Base-by-base conservation (phyloP, 2,329 filamentous ascomycete species). In the Claviceps citrina region DNA sequence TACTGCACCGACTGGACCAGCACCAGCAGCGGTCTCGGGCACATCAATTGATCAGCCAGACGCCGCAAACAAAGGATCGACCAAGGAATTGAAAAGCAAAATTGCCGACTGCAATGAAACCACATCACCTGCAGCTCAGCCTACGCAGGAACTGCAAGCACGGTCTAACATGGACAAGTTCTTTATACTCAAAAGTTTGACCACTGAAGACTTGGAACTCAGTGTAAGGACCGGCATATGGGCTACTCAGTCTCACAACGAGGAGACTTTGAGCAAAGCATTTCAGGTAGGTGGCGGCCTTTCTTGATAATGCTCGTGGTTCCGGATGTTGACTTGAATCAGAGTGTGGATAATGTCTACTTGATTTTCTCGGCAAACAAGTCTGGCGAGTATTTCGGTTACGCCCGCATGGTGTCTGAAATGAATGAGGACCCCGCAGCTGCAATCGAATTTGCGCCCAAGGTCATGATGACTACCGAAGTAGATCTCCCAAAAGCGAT, bases 321-420 rank as follows among this genome's bases (percentile, higher is more conserved):
- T 15, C 6, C 15, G 2, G 9, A 18, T 15, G 16, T 36, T 33
- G 13, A 44, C 22, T 31, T 3, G 3, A 26, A 25, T 7, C 30
- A 93, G 86, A 66, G 68, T 8, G 75, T 78, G 12, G 84, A 93
- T 39, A 84, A 81, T 51, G 87, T 96, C 1, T 95, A 87, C 53
- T 67, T 96, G 24, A 76, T 96, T 12, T 96, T 96, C 58, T 96
- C 89, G 1, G 89, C 89, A 10, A 96, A 96, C 60, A 95, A 95
- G 54, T 95, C 89, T 0, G 89, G 89, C 10, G 89, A 95, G 59
- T 96, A 95, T 55, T 95, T 91, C 61, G 89, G 89, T 16, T 95
- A 93, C 54, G 89, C 87, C 16, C 77, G 82, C 28, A 96, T 96
- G 89, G 66, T 70, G 8, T 94, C 89, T 18, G 67, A 77, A 4